A percentile compares a stretch with the other conserved stretches of the same genome.
Evolutionary conservation across 192 early-diverging fungal species (phyloP).

Genomic region (Obelidium mucronatum): DNA sequence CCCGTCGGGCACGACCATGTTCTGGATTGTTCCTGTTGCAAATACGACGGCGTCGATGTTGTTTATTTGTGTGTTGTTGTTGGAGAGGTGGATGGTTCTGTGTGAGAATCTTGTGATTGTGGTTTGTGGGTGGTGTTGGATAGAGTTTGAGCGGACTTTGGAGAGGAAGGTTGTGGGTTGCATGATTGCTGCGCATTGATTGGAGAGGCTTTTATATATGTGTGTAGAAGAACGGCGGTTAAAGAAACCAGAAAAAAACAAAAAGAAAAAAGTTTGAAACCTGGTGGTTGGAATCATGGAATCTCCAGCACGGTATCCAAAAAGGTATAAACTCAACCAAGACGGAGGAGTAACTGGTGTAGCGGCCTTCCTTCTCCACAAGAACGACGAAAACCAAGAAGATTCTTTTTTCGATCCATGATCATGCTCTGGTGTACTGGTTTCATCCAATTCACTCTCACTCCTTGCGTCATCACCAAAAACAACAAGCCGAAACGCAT

Average conservation of each 20-base stretch:
- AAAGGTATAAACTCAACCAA: neutral
- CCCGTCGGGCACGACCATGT: neutral
- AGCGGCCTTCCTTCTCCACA: neutral
- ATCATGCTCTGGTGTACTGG: no score
- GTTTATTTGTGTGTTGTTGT: neutral
- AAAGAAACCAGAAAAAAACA: neutral
- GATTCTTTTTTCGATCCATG: no score
- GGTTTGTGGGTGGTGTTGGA: neutral
- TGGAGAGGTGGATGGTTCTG: neutral
- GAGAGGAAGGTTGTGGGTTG: neutral
- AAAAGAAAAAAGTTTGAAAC: neutral
- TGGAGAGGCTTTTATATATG: neutral
- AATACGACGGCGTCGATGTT: slow-evolving; percentile 5
- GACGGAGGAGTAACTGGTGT: neutral
- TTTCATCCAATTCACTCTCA: no score
- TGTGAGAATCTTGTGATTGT: neutral
- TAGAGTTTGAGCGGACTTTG: neutral
- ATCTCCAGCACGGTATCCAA: neutral
- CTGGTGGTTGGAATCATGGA: neutral
- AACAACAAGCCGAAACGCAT: neutral
- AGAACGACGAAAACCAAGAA: no score
- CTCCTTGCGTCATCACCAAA: no score
- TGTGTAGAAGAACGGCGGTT: neutral
- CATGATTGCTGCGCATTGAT: neutral
- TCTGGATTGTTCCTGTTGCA: slow-evolving; percentile 8